Percentiles rank a stretch among this genome's conserved stretches.
phyloP scores from a whole-genome alignment of 345 rosid genomes.

The Microcos paniculata region DNA sequence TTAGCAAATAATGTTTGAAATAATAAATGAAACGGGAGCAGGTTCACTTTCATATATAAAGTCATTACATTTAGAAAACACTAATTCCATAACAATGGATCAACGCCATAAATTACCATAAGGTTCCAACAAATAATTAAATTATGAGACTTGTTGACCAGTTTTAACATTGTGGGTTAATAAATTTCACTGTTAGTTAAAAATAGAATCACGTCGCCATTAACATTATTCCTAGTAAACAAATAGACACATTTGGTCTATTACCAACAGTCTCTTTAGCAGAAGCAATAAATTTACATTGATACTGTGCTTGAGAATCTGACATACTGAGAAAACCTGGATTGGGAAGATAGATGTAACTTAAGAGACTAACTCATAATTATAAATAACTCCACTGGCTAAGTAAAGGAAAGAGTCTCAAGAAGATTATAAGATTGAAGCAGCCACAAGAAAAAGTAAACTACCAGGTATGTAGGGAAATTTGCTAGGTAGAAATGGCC shows the following conservation, averaged over 20 bases:
- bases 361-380: neutral
- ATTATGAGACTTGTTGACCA: neutral
- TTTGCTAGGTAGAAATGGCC: slow-evolving; percentile 54
- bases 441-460: neutral
- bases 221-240: neutral
- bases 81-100: neutral
- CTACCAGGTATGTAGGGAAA: slow-evolving; percentile 78
- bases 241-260: neutral
- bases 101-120: neutral
- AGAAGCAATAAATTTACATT: neutral
- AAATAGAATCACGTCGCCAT: neutral
- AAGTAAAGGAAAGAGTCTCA: neutral
- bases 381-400: neutral
- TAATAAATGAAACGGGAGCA: neutral
- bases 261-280: too few relatives aligned
- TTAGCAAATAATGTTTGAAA: too few relatives aligned
- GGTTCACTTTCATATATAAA: neutral
- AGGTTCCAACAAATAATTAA: neutral
- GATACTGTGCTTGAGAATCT: neutral
- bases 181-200: neutral
- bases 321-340: too few relatives aligned
- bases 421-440: neutral
- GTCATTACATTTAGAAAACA: neutral
- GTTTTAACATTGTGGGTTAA: neutral
- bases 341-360: neutral